Percentiles rank a stretch among this genome's conserved stretches.
phyloP scores from a whole-genome alignment of 2,329 filamentous ascomycete species.

The Penicillium capsulatum region DNA sequence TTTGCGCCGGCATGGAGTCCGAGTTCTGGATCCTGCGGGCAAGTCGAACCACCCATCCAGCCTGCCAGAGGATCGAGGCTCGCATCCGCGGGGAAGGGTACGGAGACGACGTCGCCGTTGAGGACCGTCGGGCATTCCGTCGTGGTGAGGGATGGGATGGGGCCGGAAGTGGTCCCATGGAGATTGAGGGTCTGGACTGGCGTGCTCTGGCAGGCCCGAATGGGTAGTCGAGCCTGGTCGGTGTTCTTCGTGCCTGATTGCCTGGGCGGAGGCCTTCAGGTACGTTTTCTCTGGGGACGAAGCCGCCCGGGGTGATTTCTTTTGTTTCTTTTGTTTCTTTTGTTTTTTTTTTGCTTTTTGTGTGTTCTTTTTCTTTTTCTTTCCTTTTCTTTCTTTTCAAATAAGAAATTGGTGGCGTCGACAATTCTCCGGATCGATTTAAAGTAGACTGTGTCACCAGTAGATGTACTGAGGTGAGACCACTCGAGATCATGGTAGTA shows the following conservation, averaged over 20 bases:
- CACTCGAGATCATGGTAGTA: too few species aligned
- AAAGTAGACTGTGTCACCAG: too few species aligned
- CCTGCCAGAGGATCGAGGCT: constrained; percentile 15
- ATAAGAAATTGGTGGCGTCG: too few species aligned
- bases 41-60: constrained; percentile 30
- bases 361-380: too few species aligned
- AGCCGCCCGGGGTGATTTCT: background rate
- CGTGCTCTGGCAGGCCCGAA: too few species aligned
- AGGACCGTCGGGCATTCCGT: constrained; percentile 26
- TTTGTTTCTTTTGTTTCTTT: background rate
- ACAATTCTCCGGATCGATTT: too few species aligned
- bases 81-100: constrained; percentile 30
- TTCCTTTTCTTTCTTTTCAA: too few species aligned
- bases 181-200: constrained; percentile 21
- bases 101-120: constrained; percentile 18
- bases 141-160: constrained; percentile 37
- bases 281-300: too few species aligned
- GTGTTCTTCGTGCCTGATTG: background rate
- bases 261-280: background rate
- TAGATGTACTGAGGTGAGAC: too few species aligned
- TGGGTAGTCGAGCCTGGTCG: too few species aligned
- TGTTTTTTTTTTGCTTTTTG: background rate
- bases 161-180: constrained; percentile 27
- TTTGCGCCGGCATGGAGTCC: constrained; percentile 25
- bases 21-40: constrained; percentile 32